These are phyloP conservation scores for Tricholoma terreum DNA, from an alignment of 768 basidiomycete species.

Conservation along the genomic window DNA sequence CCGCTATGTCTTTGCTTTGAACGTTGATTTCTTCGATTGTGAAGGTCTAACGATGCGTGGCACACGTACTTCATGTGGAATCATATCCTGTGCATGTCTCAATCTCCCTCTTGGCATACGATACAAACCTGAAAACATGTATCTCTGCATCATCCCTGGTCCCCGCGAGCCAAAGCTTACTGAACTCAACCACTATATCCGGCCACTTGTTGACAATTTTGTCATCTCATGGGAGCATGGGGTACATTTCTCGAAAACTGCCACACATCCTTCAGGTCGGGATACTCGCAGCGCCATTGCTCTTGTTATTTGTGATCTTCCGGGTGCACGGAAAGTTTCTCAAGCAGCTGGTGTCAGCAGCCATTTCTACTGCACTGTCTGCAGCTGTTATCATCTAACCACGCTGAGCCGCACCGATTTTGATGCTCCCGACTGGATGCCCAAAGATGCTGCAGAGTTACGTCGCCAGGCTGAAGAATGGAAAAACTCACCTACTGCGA, in stretches of 20 bases:
- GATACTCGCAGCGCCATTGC: not conserved
- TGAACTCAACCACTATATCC: conserved; percentile 1
- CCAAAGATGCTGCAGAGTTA: conserved; percentile 13
- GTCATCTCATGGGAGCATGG: not conserved
- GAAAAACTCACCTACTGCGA: conserved; percentile 16
- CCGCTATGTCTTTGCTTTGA: not conserved
- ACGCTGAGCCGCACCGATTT: conserved; percentile 21
- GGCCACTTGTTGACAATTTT: not conserved
- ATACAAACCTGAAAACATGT: conserved; percentile 3
- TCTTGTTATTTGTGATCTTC: conserved; percentile 12
- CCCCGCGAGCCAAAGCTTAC: not conserved
- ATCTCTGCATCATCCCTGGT: conserved; percentile 2
- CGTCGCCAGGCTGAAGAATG: conserved; percentile 15
- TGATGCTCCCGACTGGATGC: conserved; percentile 20
- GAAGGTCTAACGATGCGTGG: not conserved
- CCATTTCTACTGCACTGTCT: conserved; percentile 27
- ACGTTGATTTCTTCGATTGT: not conserved
- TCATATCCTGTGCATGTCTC: conserved; percentile 1
- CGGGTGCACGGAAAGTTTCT: conserved; percentile 24
- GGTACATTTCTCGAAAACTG: not conserved
- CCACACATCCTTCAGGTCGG: not conserved
- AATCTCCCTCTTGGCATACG: not conserved
- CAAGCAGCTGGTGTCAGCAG: conserved; percentile 21
- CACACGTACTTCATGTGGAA: not conserved
- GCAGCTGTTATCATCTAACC: conserved; percentile 10